phyloP scores from a whole-genome alignment of 2,329 filamentous ascomycete species.

The Ilyonectria robusta region DNA sequence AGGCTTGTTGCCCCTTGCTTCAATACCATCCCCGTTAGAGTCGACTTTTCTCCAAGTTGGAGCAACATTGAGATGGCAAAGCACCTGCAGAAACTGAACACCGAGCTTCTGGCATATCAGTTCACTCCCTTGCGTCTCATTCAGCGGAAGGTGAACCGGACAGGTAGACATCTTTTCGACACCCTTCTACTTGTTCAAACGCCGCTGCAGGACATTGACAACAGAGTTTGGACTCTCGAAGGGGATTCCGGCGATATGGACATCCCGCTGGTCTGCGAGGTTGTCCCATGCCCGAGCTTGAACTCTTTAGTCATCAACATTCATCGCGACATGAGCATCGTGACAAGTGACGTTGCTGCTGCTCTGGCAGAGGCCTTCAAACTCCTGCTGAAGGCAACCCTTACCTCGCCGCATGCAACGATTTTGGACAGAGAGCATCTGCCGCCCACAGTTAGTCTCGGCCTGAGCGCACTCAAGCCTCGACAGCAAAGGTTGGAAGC shows the following conservation, averaged over 20 bases:
- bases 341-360: constrained; percentile 47
- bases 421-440: constrained; percentile 39
- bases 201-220: constrained; percentile 68
- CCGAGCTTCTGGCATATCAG: constrained; percentile 76
- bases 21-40: constrained; percentile 85
- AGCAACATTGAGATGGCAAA: constrained; percentile 72
- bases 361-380: constrained; percentile 52
- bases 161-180: constrained; percentile 77
- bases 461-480: constrained; percentile 42
- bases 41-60: constrained; percentile 62
- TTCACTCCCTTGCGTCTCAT: constrained; percentile 82
- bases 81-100: constrained; percentile 73
- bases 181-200: constrained; percentile 86
- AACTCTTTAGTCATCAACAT: constrained; percentile 72
- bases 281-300: constrained; percentile 68
- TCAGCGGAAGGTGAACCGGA: constrained; percentile 64
- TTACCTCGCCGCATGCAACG: constrained; percentile 48
- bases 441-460: constrained; percentile 35
- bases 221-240: constrained; percentile 68
- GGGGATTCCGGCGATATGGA: constrained; percentile 77
- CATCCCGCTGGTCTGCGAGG: constrained; percentile 82
- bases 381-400: constrained; percentile 43
- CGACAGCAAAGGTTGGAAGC: constrained; percentile 38
- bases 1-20: constrained; percentile 90
- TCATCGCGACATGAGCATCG: constrained; percentile 70